Conservation (phyloP, 495 filamentous ascomycete species). For the Penicillium lividum region DNA sequence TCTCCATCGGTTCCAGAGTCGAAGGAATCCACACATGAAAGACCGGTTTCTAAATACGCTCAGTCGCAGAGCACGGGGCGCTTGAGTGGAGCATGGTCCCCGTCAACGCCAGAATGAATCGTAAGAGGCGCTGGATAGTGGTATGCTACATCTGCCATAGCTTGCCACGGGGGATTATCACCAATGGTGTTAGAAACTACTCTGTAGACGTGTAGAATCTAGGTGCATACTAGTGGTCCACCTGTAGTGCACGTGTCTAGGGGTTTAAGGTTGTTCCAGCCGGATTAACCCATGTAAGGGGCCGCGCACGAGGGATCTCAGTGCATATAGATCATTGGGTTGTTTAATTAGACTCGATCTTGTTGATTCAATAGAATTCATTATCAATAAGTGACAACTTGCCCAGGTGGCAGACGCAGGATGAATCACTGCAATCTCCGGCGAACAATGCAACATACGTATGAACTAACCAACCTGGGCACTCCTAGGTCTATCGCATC, state of each 20-base stretch:
- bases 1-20: conserved; percentile 7
- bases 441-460: neutral
- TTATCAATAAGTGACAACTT: neutral
- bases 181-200: neutral
- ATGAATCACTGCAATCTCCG: conserved; percentile 1
- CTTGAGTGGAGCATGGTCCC: neutral
- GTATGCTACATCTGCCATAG: neutral
- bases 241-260: neutral
- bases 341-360: neutral
- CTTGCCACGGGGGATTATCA: neutral
- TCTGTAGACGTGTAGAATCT: neutral
- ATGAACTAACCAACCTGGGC: neutral
- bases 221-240: neutral
- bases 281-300: neutral
- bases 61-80: conserved; percentile 6
- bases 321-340: neutral
- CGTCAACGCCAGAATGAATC: conserved; percentile 1
- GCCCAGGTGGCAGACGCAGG: neutral
- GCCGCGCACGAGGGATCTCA: conserved; percentile 1
- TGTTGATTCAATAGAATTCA: neutral
- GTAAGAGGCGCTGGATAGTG: conserved; percentile 10
- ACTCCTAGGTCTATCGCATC: neutral
- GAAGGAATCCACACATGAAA: neutral
- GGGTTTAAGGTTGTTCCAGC: conserved; percentile 2
- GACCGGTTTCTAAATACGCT: neutral